Evolutionary conservation across 2,329 filamentous ascomycete species (phyloP).

Genomic region (Alternaria alternata): DNA sequence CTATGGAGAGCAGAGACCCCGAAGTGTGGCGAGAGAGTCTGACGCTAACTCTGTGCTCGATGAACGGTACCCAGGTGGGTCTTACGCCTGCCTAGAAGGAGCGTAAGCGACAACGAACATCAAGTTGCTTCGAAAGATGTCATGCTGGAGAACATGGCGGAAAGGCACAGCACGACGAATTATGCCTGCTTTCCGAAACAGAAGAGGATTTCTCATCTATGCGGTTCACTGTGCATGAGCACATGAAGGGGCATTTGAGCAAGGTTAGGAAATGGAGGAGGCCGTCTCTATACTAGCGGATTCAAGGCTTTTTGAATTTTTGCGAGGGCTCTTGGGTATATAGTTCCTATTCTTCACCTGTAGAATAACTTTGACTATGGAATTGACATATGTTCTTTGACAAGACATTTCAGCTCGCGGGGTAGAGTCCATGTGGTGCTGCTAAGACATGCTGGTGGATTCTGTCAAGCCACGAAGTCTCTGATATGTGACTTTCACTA

Average conservation of each 20-base stretch:
- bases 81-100: conserved; percentile 34
- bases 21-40: conserved; percentile 42
- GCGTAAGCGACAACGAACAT: not conserved
- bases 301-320: not conserved
- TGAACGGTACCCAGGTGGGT: conserved; percentile 43
- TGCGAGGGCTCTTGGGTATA: not conserved
- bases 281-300: conserved; percentile 9
- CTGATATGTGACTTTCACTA: not conserved
- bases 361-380: not conserved
- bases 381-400: not conserved
- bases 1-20: conserved; percentile 40
- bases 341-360: not conserved
- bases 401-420: not conserved
- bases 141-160: not conserved
- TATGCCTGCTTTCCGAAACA: conserved; percentile 14
- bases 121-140: conserved; percentile 20
- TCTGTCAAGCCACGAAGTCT: not conserved
- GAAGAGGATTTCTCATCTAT: not conserved
- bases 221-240: not conserved
- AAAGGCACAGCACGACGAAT: conserved; percentile 6
- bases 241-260: not conserved
- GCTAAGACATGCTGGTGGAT: not conserved
- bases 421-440: not conserved
- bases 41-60: conserved; percentile 39
- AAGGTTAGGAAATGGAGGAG: conserved; percentile 1